Conservation (phyloP, 495 filamentous ascomycete genomes). For the Recurvomyces mirabilis region DNA sequence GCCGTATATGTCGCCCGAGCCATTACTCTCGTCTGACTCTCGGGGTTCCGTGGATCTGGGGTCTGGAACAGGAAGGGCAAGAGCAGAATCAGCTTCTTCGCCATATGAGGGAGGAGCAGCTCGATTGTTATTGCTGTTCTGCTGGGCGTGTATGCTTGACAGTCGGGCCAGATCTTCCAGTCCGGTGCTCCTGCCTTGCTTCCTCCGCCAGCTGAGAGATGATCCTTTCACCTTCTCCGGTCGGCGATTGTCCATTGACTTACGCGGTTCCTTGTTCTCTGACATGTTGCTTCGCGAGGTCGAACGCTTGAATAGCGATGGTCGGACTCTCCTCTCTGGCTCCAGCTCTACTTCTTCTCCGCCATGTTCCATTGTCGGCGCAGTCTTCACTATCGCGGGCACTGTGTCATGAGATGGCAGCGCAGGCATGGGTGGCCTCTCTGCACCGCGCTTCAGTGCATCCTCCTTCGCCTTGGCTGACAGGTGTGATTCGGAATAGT, state of each 20-base stretch:
- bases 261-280: slow-evolving; percentile 12
- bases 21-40: slow-evolving; percentile 80
- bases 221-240: slow-evolving; percentile 20
- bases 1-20: slow-evolving; percentile 60
- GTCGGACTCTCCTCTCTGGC: slow-evolving; percentile 30
- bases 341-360: slow-evolving; percentile 32
- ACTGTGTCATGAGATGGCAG: slow-evolving; percentile 49
- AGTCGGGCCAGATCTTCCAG: slow-evolving; percentile 20
- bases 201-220: slow-evolving; percentile 22
- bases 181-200: slow-evolving; percentile 20
- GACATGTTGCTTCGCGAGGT: slow-evolving; percentile 2
- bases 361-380: no score
- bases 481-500: slow-evolving; percentile 89
- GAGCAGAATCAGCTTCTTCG: slow-evolving; percentile 53
- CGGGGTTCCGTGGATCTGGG: slow-evolving; percentile 75
- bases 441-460: slow-evolving; percentile 36
- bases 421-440: slow-evolving; percentile 50
- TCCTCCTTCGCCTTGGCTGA: slow-evolving; percentile 67
- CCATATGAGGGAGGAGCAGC: slow-evolving; percentile 48
- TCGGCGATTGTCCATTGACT: slow-evolving; percentile 24
- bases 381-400: slow-evolving; percentile 48
- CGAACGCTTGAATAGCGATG: slow-evolving; percentile 17
- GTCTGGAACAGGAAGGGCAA: slow-evolving; percentile 53
- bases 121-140: slow-evolving; percentile 40
- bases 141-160: slow-evolving; percentile 26